A percentile compares a stretch with the other conserved stretches of the same genome.
These are phyloP conservation scores for Phytomonas sp. DNA, from an alignment of 208 protist genomes.

Conservation along the genomic window DNA sequence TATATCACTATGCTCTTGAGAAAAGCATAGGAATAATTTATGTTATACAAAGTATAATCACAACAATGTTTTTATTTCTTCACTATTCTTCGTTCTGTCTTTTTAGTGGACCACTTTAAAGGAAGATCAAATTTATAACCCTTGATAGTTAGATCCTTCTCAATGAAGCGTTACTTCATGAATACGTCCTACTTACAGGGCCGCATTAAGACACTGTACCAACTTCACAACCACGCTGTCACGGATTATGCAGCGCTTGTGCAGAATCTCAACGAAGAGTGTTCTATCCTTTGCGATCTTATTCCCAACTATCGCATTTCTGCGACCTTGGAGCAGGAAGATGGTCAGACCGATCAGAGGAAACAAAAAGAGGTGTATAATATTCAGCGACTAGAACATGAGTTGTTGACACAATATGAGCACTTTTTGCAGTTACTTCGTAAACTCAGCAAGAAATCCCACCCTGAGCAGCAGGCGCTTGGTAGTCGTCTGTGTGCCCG, in stretches of 20 bases:
- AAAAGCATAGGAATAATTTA: background rate
- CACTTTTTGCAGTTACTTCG: conserved; percentile 89
- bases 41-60: background rate
- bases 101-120: conserved; percentile 3
- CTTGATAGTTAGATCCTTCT: conserved; percentile 3
- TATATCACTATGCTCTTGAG: background rate
- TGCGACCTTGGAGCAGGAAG: conserved; percentile 65
- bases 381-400: conserved; percentile 85
- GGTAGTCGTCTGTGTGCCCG: conserved; percentile 80
- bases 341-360: conserved; percentile 55
- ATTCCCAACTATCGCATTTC: conserved; percentile 88
- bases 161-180: conserved; percentile 90
- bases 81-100: background rate
- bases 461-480: conserved; percentile 90
- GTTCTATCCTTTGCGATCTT: conserved; percentile 73
- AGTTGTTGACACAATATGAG: conserved; percentile 86
- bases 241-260: conserved; percentile 81
- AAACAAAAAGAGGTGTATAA: conserved; percentile 90
- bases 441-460: conserved; percentile 71
- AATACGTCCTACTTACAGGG: conserved; percentile 88
- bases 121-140: background rate
- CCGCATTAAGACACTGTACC: conserved; percentile 66
- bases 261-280: conserved; percentile 81
- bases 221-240: conserved; percentile 72
- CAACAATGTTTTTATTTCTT: background rate